phyloP scores from a whole-genome alignment of 2,329 filamentous ascomycete species.

The Onygenales sp. region DNA sequence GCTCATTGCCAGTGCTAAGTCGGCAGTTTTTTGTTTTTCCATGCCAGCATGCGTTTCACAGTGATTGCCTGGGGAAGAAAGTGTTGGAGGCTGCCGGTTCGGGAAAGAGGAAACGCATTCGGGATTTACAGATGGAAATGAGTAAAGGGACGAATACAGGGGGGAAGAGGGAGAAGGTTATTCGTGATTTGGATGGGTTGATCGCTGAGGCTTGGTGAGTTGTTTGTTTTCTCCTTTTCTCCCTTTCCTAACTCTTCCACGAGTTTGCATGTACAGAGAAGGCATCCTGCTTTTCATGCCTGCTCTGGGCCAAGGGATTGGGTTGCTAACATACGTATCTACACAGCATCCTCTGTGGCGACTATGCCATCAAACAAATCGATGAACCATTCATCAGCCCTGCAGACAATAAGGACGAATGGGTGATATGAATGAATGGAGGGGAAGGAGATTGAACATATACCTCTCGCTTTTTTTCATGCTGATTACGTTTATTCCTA shows the following conservation, averaged over 20 bases:
- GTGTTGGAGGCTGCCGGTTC: conserved; percentile 74
- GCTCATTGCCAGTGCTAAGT: conserved; percentile 73
- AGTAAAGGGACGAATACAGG: conserved; percentile 64
- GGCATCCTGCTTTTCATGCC: too few relatives aligned
- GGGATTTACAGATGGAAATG: conserved; percentile 75
- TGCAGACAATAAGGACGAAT: conserved; percentile 67
- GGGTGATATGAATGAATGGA: conserved; percentile 49
- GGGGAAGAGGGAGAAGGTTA: conserved; percentile 66
- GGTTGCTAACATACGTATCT: conserved; percentile 3
- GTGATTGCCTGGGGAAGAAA: conserved; percentile 79
- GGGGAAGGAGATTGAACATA: too few relatives aligned
- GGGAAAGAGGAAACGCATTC: conserved; percentile 68
- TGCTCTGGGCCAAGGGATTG: background rate
- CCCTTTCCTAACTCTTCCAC: background rate
- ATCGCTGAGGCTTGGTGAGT: conserved; percentile 81
- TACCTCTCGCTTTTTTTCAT: too few relatives aligned
- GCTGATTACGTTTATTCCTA: background rate
- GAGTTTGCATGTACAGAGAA: background rate
- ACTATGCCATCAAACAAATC: conserved; percentile 87
- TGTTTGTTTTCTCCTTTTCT: conserved; percentile 2
- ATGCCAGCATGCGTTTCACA: conserved; percentile 96
- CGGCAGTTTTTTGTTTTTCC: conserved; percentile 97
- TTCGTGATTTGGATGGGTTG: conserved; percentile 82
- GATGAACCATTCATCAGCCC: conserved; percentile 81
- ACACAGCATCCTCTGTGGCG: conserved; percentile 77